Conservation (phyloP, 2,329 filamentous ascomycete genomes). For the Pseudocercospora cruenta region DNA sequence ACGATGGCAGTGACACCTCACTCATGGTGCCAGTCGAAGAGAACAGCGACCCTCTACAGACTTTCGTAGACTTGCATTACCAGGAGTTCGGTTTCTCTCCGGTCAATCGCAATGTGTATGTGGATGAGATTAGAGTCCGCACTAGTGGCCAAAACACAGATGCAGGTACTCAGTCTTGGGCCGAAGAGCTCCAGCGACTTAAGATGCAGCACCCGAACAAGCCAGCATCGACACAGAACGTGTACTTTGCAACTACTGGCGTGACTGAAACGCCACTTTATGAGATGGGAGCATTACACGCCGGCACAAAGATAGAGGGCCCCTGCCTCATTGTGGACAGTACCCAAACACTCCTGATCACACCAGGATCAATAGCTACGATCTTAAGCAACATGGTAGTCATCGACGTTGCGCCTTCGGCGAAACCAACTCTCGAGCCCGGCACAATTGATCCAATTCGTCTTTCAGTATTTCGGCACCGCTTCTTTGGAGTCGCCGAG, state of each 20-base stretch:
- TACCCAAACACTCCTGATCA: constrained; percentile 53
- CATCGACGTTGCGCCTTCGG: constrained; percentile 37
- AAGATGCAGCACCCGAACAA: constrained; percentile 31
- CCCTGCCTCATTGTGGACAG: constrained; percentile 44
- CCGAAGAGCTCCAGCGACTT: constrained; percentile 44
- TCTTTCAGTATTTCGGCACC: constrained; percentile 59
- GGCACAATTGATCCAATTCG: constrained; percentile 53
- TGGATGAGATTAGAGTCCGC: constrained; percentile 44
- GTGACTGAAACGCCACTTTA: constrained; percentile 31
- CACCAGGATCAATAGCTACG: constrained; percentile 42
- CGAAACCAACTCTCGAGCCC: constrained; percentile 23
- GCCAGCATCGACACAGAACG: constrained; percentile 20
- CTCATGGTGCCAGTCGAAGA: constrained; percentile 51
- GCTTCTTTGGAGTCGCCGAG: constrained; percentile 63
- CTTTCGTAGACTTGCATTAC: constrained; percentile 44
- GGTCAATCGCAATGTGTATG: constrained; percentile 40
- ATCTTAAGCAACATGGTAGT: constrained; percentile 45
- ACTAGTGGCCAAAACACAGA: constrained; percentile 26
- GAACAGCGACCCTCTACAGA: constrained; percentile 42
- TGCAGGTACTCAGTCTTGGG: constrained; percentile 21
- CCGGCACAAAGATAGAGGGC: constrained; percentile 32
- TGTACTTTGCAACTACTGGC: constrained; percentile 29
- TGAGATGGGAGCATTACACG: constrained; percentile 28
- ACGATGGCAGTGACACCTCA: constrained; percentile 55
- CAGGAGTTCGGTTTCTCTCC: constrained; percentile 49